Percentiles rank a stretch among this genome's conserved stretches.
These are phyloP conservation scores for Tuber umbilicatum DNA, from an alignment of 495 filamentous ascomycete species.

Conservation along the genomic window DNA sequence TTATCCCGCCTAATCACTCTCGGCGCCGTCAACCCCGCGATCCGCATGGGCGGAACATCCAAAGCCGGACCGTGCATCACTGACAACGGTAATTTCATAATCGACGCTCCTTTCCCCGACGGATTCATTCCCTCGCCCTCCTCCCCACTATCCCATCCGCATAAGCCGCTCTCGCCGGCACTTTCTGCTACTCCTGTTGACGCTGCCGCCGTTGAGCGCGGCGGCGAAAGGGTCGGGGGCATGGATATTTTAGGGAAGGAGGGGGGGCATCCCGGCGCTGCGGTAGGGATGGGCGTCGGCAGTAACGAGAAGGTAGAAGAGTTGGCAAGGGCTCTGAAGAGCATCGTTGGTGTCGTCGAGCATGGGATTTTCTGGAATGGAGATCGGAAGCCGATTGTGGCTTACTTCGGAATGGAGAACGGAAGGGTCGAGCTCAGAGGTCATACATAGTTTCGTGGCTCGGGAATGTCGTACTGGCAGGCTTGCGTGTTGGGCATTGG, in stretches of 20 bases:
- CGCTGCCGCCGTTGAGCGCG: slow-evolving; percentile 32
- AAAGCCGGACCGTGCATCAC: slow-evolving; percentile 83
- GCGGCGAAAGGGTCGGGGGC: slow-evolving; percentile 35
- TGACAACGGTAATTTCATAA: slow-evolving; percentile 87
- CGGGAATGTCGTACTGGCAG: not conserved
- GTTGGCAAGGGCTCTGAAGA: slow-evolving; percentile 65
- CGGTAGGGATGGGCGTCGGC: slow-evolving; percentile 43
- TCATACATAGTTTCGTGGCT: not conserved
- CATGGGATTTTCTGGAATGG: slow-evolving; percentile 80
- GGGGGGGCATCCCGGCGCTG: slow-evolving; percentile 40
- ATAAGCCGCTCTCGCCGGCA: slow-evolving; percentile 30
- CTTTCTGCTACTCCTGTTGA: slow-evolving; percentile 28
- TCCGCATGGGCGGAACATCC: slow-evolving; percentile 59
- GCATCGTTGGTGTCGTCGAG: slow-evolving; percentile 80
- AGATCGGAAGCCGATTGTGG: slow-evolving; percentile 84
- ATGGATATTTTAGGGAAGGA: slow-evolving; percentile 41
- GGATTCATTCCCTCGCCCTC: slow-evolving; percentile 52
- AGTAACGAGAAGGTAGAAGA: slow-evolving; percentile 59
- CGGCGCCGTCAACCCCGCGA: slow-evolving; percentile 59
- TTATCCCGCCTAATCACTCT: slow-evolving; percentile 60
- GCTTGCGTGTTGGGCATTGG: not conserved
- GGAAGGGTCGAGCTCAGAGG: slow-evolving; percentile 50
- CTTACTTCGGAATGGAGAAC: slow-evolving; percentile 89
- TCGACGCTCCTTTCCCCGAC: slow-evolving; percentile 79
- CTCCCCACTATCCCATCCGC: slow-evolving; percentile 25